Conservation (phyloP, 2,329 filamentous ascomycete species). For the Atkinsonella texensis region DNA sequence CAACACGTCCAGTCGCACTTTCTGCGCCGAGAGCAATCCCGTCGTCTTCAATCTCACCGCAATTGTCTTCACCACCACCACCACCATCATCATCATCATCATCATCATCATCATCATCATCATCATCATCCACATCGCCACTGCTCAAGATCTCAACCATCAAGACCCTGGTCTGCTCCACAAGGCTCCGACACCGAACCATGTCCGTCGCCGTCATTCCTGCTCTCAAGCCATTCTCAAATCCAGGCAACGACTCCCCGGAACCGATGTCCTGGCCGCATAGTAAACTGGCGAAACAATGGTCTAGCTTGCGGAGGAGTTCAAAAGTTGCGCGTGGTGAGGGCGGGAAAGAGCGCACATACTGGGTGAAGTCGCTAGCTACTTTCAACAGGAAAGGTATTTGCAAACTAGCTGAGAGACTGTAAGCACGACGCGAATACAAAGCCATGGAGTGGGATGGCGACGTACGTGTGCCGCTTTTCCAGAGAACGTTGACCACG, state of each 20-base stretch:
- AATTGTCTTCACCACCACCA: conserved; percentile 27
- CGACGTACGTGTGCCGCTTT: conserved; percentile 70
- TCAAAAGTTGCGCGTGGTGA: conserved; percentile 54
- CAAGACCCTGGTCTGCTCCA: conserved; percentile 60
- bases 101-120: conserved; percentile 26
- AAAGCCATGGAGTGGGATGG: no score
- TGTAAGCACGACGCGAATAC: background rate
- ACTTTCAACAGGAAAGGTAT: conserved; percentile 73
- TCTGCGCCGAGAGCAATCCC: conserved; percentile 6
- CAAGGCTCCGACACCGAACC: conserved; percentile 72
- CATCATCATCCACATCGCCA: conserved; percentile 26
- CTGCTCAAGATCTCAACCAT: conserved; percentile 56
- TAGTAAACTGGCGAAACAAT: conserved; percentile 68
- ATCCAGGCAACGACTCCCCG: conserved; percentile 55
- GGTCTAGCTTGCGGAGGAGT: conserved; percentile 67
- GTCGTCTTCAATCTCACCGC: background rate
- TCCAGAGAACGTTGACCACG: conserved; percentile 73
- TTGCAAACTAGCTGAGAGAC: conserved; percentile 58
- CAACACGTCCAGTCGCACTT: conserved; percentile 21
- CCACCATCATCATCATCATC: conserved; percentile 32
- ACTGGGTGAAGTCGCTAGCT: conserved; percentile 59
- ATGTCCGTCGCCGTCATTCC: conserved; percentile 73
- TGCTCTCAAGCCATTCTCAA: conserved; percentile 46
- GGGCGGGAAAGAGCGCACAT: conserved; percentile 56
- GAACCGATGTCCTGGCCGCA: conserved; percentile 54